Evolutionary conservation across 1,284 basidiomycete species (phyloP), one percentile per base, ranked within the genome.

Genomic region (Sparassis latifolia): DNA sequence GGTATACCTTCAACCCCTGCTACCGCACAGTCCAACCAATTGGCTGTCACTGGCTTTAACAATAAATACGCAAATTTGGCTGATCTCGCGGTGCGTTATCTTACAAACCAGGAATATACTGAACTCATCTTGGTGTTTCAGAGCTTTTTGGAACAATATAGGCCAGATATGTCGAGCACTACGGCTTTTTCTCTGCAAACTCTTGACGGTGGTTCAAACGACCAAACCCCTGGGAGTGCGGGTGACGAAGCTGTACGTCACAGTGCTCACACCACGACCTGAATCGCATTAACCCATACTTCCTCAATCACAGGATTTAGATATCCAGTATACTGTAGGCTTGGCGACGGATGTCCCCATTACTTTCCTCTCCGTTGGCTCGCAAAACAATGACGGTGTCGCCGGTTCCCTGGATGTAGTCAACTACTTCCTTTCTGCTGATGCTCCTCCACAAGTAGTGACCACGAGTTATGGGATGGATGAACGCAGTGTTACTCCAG

Each of bases 241-340:
- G 58, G 56, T 28, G 35, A 50, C 20, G 59, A 61, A 42, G 57
- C 59, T 33, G 59, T 60, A 49, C 10, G 57, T 52, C 2, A 46
- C 5, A 41, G 10, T 40, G 31, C 30, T 3, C 3, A 20, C 54
- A 32, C 10, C 27, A n/a, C 3, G 12, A 3, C 30, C 32, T 47
- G 12, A 38, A 31, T 29, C 30, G 7, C 10, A 42, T 32, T 9
- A 37, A 5, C 5, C 10, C 33, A 48, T 31, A 38, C 10, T 38
- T 10, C 32, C 40, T 12, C 35, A 28, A 27, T 42, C 4, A 29
- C 39, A 62, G 44, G 80, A 82, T 59, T 68, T 85, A 10, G 81
- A 85, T 57, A 77, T 83, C 39, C 80, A 86, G 66, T 84, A 84
- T 55, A 77, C 80, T 2, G 73, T 74, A 20, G 81, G 77, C 27